Percentiles rank a stretch among this genome's conserved stretches.
These are phyloP conservation scores for Chalaropsis thielavioides DNA, from an alignment of 2,329 filamentous ascomycete species.

Conservation along the genomic window DNA sequence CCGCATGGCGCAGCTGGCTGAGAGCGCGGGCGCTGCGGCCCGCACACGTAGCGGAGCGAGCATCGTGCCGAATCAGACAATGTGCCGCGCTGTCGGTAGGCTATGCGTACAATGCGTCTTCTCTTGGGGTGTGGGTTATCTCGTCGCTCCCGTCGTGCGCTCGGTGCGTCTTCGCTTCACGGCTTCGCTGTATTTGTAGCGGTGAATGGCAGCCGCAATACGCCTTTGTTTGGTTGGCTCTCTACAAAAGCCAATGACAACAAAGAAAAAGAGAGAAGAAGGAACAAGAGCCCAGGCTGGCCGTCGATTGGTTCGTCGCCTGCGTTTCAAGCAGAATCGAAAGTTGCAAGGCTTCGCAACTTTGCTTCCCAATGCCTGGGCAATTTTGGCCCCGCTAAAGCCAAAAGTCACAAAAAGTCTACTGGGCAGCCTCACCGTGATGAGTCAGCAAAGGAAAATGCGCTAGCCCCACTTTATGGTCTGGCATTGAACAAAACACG, in stretches of 20 bases:
- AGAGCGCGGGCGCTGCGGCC: neutral
- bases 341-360: neutral
- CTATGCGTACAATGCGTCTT: neutral
- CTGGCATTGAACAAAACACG: no score
- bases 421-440: no score
- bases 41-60: constrained; percentile 9
- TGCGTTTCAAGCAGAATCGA: neutral
- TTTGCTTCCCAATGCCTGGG: neutral
- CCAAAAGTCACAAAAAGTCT: neutral
- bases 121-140: neutral
- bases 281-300: no score
- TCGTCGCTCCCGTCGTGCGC: neutral
- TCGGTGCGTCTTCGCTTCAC: no score
- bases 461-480: no score
- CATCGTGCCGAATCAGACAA: constrained; percentile 1
- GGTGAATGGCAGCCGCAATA: no score
- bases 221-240: no score
- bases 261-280: no score
- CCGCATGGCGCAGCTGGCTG: neutral
- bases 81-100: neutral
- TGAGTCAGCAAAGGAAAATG: no score
- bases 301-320: neutral
- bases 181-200: no score
- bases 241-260: no score
- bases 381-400: neutral